Base-by-base conservation (phyloP, 2,329 filamentous ascomycete genomes). In the Paecilomyces sp. region DNA sequence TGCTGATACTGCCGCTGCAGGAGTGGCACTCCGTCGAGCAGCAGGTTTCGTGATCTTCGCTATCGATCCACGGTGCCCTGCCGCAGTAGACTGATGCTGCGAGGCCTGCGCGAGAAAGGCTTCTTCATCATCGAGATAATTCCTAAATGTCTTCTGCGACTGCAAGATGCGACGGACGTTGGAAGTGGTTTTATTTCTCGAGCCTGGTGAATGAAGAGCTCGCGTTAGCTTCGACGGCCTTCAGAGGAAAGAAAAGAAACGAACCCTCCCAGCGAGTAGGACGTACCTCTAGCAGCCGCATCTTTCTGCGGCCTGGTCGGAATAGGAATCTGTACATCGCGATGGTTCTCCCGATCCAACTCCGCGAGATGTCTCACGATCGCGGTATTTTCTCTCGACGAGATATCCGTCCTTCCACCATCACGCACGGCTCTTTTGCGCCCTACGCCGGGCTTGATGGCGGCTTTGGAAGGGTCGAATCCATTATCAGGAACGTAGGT, bases 401-500 rank as follows among this genome's bases (percentile, higher is more conserved):
- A 88, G 54, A 91, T 82, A 66, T 95, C 90, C 64, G 85, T 83
- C 62, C 76, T 74, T 30, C 79, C 78, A 56, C 76, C 79, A 3
- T 82, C 84, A 63, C 89, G 83, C 22, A 85, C 83, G 31, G 85
- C 87, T 68, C 91, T 88, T 76, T 95, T 96, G 63, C 89, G 83
- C 54, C 75, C 76, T 61, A 72, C 79, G 69, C 74, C 77, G 72
- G 70, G 80, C 82, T 84, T 64, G 78, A 76, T 60, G 78, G 81
- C 62, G 1, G 76, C 63, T 79, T 83, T 82, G 9, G 85, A 81
- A 12, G 83, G 81, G 58, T 85, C 82, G 59, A 83, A 81, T 74
- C 83, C 71, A 15, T 84, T 87, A 70, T 96, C 91, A 31, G 92
- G 87, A 1, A 97, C 90, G 72, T 96, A 96, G 12, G 91, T 91